Percentiles rank a stretch among this genome's conserved stretches.
These are phyloP conservation scores for Ophiosphaerella korrae DNA, from an alignment of 2,329 filamentous ascomycete genomes.

Conservation along the genomic window DNA sequence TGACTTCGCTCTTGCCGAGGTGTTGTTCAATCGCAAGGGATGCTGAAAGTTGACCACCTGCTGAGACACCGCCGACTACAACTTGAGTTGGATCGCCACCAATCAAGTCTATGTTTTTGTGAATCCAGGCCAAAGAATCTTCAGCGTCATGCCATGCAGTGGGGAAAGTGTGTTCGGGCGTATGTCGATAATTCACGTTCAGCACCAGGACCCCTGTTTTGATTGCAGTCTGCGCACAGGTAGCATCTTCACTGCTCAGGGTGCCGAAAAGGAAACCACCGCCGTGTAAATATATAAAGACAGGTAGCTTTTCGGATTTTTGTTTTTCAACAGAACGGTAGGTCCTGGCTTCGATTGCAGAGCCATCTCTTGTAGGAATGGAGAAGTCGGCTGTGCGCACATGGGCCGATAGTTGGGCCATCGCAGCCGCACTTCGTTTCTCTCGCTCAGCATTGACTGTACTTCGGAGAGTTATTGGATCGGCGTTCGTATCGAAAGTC, in stretches of 20 bases:
- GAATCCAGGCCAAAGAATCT: slow-evolving; percentile 62
- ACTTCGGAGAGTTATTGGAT: slow-evolving; percentile 18
- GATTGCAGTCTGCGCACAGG: slow-evolving; percentile 56
- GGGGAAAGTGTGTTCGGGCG: slow-evolving; percentile 60
- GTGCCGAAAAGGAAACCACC: slow-evolving; percentile 64
- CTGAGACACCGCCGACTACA: slow-evolving; percentile 57
- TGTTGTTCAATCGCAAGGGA: slow-evolving; percentile 54
- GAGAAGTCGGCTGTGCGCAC: slow-evolving; percentile 25
- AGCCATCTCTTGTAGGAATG: slow-evolving; percentile 54
- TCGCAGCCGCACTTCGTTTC: slow-evolving; percentile 19
- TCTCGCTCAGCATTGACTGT: slow-evolving; percentile 32
- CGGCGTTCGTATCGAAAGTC: slow-evolving; percentile 25
- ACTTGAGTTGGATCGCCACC: slow-evolving; percentile 52
- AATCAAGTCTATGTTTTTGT: slow-evolving; percentile 49
- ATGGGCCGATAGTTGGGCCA: slow-evolving; percentile 28
- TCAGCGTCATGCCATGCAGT: slow-evolving; percentile 59
- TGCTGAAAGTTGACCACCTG: slow-evolving; percentile 57
- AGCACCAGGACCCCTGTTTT: slow-evolving; percentile 53
- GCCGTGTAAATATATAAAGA: slow-evolving; percentile 58
- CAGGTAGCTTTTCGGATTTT: slow-evolving; percentile 49
- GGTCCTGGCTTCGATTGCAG: slow-evolving; percentile 52
- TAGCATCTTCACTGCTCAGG: slow-evolving; percentile 58
- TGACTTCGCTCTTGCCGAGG: slow-evolving; percentile 43
- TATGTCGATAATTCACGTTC: slow-evolving; percentile 65
- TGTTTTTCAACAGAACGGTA: slow-evolving; percentile 51